Evolutionary conservation across 1,139 yeast genomes (phyloP), one percentile per base, ranked within the genome.

Genomic region (Dujonia santamariae): DNA sequence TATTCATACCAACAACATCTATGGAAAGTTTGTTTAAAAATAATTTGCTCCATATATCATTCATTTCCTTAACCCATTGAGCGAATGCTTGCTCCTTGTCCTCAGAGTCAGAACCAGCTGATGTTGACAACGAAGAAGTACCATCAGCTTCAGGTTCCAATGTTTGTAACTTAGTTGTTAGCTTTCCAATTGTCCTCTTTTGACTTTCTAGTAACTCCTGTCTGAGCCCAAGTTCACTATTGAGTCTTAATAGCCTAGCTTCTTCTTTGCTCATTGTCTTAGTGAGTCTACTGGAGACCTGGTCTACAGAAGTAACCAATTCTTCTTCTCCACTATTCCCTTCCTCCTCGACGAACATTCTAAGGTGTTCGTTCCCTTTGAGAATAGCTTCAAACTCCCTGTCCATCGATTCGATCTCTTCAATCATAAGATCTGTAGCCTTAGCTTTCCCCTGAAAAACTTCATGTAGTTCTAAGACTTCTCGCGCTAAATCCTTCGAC

Each of bases 51-150:
- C 63, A 40, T 4, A 61, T 44, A 13, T 51, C 56, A 31, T 53
- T 59, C 50, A 59, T 49, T 26, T 55, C 57, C 31, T 52, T 50
- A 24, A 59, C 47, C 67, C 65, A 61, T 35, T 55, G 54, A 17
- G 63, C 65, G 28, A 41, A 48, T 21, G 42, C 36, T 19, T 58
- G 56, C 13, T 45, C 37, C 21, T 50, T 9, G 11, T 11, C n/a
- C 11, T 11, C 23, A 12, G 23, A 9, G 9, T 11, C 11, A 9
- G 23, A 9, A 9, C 9, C 11, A 9, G 23, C 23, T n/a, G n/a
- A n/a, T n/a, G n/a, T n/a, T 6, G 9, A 11, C 13, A 15, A 12
- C 19, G 7, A n/a, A 12, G 7, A 17, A 5, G 32, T 9, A 4
- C 4, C 8, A n/a, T 27, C 30, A n/a, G 26, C 26, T 28, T 48